Evolutionary conservation across 345 rosid species (phyloP).

Genomic region (Kernera saxatilis): DNA sequence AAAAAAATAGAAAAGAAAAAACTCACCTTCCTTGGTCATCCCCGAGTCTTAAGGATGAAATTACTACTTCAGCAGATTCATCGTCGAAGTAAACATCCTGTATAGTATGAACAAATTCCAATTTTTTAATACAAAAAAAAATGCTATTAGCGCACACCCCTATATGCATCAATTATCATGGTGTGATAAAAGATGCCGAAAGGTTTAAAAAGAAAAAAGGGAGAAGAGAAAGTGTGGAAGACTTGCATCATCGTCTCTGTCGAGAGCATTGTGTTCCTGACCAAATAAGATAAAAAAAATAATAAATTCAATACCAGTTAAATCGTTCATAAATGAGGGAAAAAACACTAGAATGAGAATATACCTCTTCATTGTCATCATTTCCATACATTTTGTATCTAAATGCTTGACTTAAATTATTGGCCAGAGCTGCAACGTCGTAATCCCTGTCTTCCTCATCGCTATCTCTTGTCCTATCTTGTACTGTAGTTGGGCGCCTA

Average conservation of each 20-base stretch:
- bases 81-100: slow-evolving; percentile 99
- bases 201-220: not conserved
- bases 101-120: slow-evolving; percentile 16
- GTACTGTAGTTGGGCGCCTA: slow-evolving; percentile 96
- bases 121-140: not conserved
- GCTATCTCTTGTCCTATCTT: slow-evolving; percentile 93
- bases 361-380: slow-evolving; percentile 88
- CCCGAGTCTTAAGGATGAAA: slow-evolving; percentile 94
- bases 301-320: not conserved
- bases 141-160: not conserved
- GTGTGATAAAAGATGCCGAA: not conserved
- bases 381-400: slow-evolving; percentile 86
- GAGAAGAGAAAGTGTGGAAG: not conserved
- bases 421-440: slow-evolving; percentile 95
- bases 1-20: not conserved
- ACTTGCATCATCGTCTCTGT: slow-evolving; percentile 87
- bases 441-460: slow-evolving; percentile 96
- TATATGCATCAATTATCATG: not conserved
- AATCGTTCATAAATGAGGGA: not conserved
- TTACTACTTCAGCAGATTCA: slow-evolving; percentile 97
- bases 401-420: slow-evolving; percentile 89
- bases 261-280: slow-evolving; percentile 72
- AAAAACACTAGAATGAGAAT: not conserved
- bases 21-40: slow-evolving; percentile 96
- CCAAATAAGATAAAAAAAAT: slow-evolving; percentile 14